Evolutionary conservation across 1,284 basidiomycete genomes (phyloP), one percentile per base, ranked within the genome.

Genomic region (Entoloma clypeatum): DNA sequence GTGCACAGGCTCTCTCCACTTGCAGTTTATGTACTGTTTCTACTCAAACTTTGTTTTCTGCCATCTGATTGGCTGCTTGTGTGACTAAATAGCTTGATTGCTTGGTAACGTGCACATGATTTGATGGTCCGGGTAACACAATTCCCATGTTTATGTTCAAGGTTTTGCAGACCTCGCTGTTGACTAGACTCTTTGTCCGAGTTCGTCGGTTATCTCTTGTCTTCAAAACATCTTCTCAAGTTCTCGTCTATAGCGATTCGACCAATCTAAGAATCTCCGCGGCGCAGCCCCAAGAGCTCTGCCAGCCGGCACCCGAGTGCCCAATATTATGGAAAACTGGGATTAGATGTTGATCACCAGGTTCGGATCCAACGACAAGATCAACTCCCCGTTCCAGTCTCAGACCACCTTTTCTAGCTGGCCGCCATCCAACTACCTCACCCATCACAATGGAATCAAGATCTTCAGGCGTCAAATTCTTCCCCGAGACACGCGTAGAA

Each of bases 261-360:
- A 49, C 29, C 18, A 51, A 13, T 21, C 23, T 39, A 4, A 52
- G 39, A 5, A 53, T 28, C 36, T 43, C 44, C 21, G 52, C 51
- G 18, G 53, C 53, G 28, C 53, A 51, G 4, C 51, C 53, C 53
- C 51, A 52, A 22, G 35, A 52, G 5, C 45, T 47, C 37, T 55
- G 53, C 53, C 53, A 55, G 7, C 53, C 53, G 7, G 53, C 53
- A 25, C 53, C 53, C 10, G 49, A 45, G 41, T 56, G 54, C 3
- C 54, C 50, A 13, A 47, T 39, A 31, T 54, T 54, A 35, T 56
- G 54, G 4, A 56, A 8, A 7, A 54, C 48, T 3, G 48, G 48
- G 7, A 54, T 36, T 7, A 19, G 26, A 13, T 17, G 27, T 3
- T 16, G 9, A 2, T 11, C 7, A 5, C 14, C 17, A 13, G 16